Evolutionary conservation across 108 stramenopile genomes (phyloP), one percentile per base, ranked within the genome.

Genomic region (Nitzschia inconspicua): DNA sequence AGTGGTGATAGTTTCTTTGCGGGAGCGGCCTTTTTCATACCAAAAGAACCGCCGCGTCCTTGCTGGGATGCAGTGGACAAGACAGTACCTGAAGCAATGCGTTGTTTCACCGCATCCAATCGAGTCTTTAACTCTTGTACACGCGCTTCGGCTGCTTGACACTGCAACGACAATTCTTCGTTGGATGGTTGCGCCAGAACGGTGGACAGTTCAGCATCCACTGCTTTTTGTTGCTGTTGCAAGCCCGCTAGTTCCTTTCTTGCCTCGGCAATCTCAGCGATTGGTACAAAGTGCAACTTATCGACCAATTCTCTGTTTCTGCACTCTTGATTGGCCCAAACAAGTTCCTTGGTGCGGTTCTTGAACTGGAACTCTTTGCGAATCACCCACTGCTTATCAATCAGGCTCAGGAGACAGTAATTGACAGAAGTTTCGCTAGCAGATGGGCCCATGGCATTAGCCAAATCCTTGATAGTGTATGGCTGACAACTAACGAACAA

Each of bases 401-500:
- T 39, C 37, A 90, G 63, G 13, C 79, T 77, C 3, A 86, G 59
- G 72, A 94, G 70, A 58, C 78, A 70, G 60, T 76, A 84, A 32
- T 83, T 58, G 10, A 94, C 47, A 22, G 74, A 72, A 4, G 74
- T 62, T 16, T 82, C 79, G 5, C 76, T 88, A 14, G 86, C 80
- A 22, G 73, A 66, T 26, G 80, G 72, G 7, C 64, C 70, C 50
- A 51, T 51, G 26, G 34, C 18, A 44, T 78, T 66, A 29, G 82
- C 78, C n/a, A 94, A 73, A 1, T 60, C 54, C 63, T 83, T 90
- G 43, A 88, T 48, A n/a, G 71, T 78, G 49, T 76, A 89, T 6
- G 92, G 86, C 32, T 74, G 70, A 67, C 75, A 76, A n/a, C 75
- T 49, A 3, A 78, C 57, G 11, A 91, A 72, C 78, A 91, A 79